Evolutionary conservation across 1,284 basidiomycete species (phyloP).

Genomic region (Fomitopsis pinicola): DNA sequence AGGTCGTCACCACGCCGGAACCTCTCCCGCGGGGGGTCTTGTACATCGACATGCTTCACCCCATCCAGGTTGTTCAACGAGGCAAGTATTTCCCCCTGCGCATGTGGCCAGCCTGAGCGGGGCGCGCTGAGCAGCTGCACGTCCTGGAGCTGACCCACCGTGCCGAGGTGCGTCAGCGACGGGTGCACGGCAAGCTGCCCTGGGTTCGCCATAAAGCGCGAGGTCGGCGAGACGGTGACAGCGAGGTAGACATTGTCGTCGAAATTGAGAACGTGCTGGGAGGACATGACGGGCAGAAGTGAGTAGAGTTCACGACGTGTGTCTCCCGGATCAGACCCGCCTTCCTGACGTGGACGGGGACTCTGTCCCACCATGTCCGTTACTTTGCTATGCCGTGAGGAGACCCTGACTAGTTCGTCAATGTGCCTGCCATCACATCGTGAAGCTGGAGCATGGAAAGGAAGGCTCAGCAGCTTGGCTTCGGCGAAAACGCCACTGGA

Average conservation of each 20-base stretch:
- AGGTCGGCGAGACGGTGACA: constrained; percentile 24
- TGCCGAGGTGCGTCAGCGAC: constrained; percentile 21
- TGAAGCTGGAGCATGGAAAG: background rate
- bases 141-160: constrained; percentile 25
- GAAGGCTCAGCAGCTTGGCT: background rate
- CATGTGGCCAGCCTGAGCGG: constrained; percentile 17
- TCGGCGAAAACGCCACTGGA: background rate
- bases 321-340: background rate
- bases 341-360: background rate
- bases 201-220: constrained; percentile 17
- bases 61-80: constrained; percentile 20
- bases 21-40: constrained; percentile 18
- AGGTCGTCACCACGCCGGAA: constrained; percentile 20
- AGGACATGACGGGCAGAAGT: constrained; percentile 12
- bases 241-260: constrained; percentile 23
- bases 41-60: constrained; percentile 25
- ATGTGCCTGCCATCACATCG: background rate
- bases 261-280: constrained; percentile 18
- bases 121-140: constrained; percentile 28
- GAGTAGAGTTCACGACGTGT: background rate
- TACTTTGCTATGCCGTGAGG: too few relatives aligned
- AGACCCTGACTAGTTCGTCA: too few relatives aligned
- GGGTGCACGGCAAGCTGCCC: constrained; percentile 20
- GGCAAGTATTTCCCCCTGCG: constrained; percentile 18
- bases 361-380: too few relatives aligned